phyloP scores from a whole-genome alignment of 2,329 filamentous ascomycete genomes.

The Parascedosporium putredinis region DNA sequence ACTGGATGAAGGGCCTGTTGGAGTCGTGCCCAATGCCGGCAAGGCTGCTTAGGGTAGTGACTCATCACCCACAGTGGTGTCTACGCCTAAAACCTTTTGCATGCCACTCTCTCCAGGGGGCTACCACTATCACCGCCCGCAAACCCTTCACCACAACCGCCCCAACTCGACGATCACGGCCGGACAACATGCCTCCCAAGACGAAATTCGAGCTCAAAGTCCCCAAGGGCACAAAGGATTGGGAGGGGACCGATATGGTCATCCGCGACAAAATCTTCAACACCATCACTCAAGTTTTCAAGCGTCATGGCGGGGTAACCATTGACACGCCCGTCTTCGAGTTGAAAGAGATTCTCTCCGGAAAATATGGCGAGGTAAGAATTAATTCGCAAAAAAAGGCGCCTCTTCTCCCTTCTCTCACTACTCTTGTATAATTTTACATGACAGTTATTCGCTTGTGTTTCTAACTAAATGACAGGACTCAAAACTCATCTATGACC shows the following conservation, averaged over 20 bases:
- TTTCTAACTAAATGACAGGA: conserved; percentile 38
- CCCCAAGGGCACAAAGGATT: conserved; percentile 86
- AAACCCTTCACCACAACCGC: conserved; percentile 5
- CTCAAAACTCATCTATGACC: conserved; percentile 81
- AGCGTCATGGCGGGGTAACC: conserved; percentile 69
- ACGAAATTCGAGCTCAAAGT: conserved; percentile 66
- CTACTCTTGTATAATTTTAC: too few species aligned
- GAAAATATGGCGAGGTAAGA: conserved; percentile 63
- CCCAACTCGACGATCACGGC: not conserved
- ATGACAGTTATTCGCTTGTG: too few species aligned
- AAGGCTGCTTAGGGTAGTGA: conserved; percentile 8
- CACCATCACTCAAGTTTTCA: conserved; percentile 69
- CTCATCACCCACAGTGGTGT: conserved; percentile 7
- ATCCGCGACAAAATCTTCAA: conserved; percentile 72
- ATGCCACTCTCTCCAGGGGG: not conserved
- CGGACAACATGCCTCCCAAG: conserved; percentile 17
- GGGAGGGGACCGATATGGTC: conserved; percentile 68
- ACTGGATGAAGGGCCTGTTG: conserved; percentile 7
- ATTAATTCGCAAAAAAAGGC: not conserved
- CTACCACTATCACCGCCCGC: not conserved
- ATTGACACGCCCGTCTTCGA: conserved; percentile 82
- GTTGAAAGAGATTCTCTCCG: conserved; percentile 73
- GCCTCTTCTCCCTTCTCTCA: too few species aligned
- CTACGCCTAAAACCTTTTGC: conserved; percentile 2
- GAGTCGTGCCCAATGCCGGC: conserved; percentile 2